A percentile compares a stretch with the other conserved stretches of the same genome.
phyloP scores from a whole-genome alignment of 192 early-diverging fungal species.

The Umbelopsis ramanniana region DNA sequence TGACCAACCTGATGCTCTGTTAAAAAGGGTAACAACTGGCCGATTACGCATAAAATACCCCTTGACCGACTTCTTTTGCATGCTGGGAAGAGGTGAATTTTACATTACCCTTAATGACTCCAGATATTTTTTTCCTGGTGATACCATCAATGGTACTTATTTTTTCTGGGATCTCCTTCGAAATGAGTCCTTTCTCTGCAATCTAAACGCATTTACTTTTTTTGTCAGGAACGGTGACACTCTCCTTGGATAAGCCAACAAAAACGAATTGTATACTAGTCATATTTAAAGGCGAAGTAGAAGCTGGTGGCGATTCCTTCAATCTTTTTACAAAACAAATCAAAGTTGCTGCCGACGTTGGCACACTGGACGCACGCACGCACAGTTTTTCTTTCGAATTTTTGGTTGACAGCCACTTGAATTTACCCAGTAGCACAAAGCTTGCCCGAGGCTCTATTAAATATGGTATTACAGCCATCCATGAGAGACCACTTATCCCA shows the following conservation, averaged over 20 bases:
- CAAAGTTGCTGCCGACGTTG: slow-evolving; percentile 16
- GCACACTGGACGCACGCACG: slow-evolving; percentile 29
- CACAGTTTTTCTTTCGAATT: slow-evolving; percentile 45
- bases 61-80: not conserved
- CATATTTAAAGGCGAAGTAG: slow-evolving; percentile 34
- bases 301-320: slow-evolving; percentile 36
- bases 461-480: slow-evolving; percentile 31
- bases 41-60: not conserved
- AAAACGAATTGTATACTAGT: slow-evolving; percentile 38
- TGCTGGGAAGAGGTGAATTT: slow-evolving; percentile 19
- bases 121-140: slow-evolving; percentile 44
- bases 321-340: slow-evolving; percentile 31
- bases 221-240: slow-evolving; percentile 33
- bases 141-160: slow-evolving; percentile 38
- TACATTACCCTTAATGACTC: slow-evolving; percentile 39
- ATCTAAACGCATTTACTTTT: not conserved
- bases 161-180: too few species aligned
- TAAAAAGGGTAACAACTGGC: not conserved
- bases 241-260: slow-evolving; percentile 36
- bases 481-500: slow-evolving; percentile 37
- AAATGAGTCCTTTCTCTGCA: too few species aligned
- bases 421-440: slow-evolving; percentile 39
- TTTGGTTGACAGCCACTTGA: slow-evolving; percentile 30
- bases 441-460: slow-evolving; percentile 4
- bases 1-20: not conserved